Evolutionary conservation across 768 basidiomycete genomes (phyloP).

Genomic region (Boletus pseudopeckii): DNA sequence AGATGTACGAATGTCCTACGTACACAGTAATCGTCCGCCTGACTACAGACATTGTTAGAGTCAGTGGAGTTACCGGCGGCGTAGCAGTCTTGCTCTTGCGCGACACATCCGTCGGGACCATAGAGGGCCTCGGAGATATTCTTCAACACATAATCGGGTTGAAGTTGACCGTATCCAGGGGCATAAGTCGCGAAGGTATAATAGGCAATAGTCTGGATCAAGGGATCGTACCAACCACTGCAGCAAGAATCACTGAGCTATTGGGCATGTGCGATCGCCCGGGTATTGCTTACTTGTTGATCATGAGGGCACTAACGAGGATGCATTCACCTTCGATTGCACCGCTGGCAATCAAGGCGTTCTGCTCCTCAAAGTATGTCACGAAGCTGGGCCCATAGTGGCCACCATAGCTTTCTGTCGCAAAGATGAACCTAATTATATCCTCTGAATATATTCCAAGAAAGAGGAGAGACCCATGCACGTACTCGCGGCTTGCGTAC

Average conservation of each 20-base stretch:
- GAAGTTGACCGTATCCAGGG: constrained; percentile 65
- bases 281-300: constrained; percentile 47
- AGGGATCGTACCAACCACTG: constrained; percentile 66
- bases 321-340: constrained; percentile 47
- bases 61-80: constrained; percentile 44
- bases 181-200: constrained; percentile 58
- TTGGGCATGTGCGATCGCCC: neutral
- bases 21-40: constrained; percentile 57
- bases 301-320: constrained; percentile 57
- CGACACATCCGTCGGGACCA: constrained; percentile 47
- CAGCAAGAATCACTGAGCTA: neutral
- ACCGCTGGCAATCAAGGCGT: constrained; percentile 45
- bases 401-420: constrained; percentile 67
- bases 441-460: neutral
- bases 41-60: constrained; percentile 49
- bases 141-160: constrained; percentile 42
- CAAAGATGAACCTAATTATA: constrained; percentile 50
- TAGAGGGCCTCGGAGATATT: constrained; percentile 50
- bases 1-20: constrained; percentile 16
- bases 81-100: constrained; percentile 54
- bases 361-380: constrained; percentile 63
- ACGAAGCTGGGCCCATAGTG: constrained; percentile 67
- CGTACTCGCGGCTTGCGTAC: constrained; percentile 53
- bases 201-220: constrained; percentile 60
- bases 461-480: neutral